Conservation (phyloP, 2,329 filamentous ascomycete genomes). For the Pyricularia grisea region DNA sequence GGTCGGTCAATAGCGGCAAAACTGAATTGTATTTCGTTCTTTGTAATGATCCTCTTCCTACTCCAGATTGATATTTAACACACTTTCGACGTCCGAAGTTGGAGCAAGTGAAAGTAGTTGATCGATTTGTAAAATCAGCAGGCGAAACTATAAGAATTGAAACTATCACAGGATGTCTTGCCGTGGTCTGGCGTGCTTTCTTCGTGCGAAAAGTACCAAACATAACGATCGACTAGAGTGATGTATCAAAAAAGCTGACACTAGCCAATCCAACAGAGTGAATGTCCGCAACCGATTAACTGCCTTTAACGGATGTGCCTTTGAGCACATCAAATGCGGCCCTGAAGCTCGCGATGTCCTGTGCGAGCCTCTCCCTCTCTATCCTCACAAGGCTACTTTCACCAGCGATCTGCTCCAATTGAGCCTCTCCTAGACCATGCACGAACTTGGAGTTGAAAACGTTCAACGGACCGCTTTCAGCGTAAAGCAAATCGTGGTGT, state of each 20-base stretch:
- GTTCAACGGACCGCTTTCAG: slow-evolving; percentile 7
- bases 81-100: neutral
- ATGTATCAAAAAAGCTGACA: neutral
- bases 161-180: neutral
- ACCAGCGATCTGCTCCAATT: slow-evolving; percentile 2
- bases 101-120: neutral
- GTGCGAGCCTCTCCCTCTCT: neutral
- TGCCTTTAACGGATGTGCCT: neutral
- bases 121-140: neutral
- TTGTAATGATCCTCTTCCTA: neutral
- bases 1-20: neutral
- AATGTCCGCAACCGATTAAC: neutral
- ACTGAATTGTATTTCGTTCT: neutral
- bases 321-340: neutral
- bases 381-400: neutral
- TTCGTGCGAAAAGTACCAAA: neutral
- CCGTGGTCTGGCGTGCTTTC: neutral
- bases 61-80: neutral
- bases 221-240: neutral
- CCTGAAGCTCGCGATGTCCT: neutral
- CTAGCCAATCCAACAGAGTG: neutral
- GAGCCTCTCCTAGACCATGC: neutral
- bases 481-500: slow-evolving; percentile 8
- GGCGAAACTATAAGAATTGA: neutral
- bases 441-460: neutral